phyloP scores from a whole-genome alignment of 805 yeast genomes.

The Wickerhamomyces xylosicus region DNA sequence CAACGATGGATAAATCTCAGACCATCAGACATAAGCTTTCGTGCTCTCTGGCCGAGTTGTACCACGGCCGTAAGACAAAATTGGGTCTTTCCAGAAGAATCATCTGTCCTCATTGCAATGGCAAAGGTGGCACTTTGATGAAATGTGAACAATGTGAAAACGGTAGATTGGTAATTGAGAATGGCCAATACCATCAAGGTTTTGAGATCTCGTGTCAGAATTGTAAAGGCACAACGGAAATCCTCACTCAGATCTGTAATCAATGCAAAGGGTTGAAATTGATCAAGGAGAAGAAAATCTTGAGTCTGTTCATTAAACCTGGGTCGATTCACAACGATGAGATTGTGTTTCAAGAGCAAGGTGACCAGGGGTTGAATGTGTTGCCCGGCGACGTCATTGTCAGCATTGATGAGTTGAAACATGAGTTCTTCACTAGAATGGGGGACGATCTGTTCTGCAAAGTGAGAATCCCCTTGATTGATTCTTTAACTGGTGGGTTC shows the following conservation, averaged over 20 bases:
- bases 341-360: conserved; percentile 46
- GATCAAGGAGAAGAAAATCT: conserved; percentile 35
- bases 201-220: conserved; percentile 33
- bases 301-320: conserved; percentile 42
- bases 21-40: conserved; percentile 47
- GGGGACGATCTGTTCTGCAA: conserved; percentile 34
- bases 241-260: conserved; percentile 27
- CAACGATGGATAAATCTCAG: conserved; percentile 27
- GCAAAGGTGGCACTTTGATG: conserved; percentile 33
- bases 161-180: conserved; percentile 30
- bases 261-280: conserved; percentile 36
- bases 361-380: conserved; percentile 50
- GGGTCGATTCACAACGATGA: conserved; percentile 46
- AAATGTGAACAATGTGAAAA: conserved; percentile 32
- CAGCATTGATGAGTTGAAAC: conserved; percentile 30
- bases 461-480: conserved; percentile 36
- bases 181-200: conserved; percentile 34
- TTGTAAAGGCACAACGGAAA: conserved; percentile 33
- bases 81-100: conserved; percentile 42
- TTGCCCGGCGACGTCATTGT: conserved; percentile 63
- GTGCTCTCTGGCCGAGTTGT: conserved; percentile 45
- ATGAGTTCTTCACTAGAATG: conserved; percentile 28
- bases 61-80: conserved; percentile 45
- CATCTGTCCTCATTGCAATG: conserved; percentile 40
- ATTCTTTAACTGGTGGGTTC: conserved; percentile 50